Conservation (phyloP, 2,329 filamentous ascomycete species). For the Ceratocystis colombiana region DNA sequence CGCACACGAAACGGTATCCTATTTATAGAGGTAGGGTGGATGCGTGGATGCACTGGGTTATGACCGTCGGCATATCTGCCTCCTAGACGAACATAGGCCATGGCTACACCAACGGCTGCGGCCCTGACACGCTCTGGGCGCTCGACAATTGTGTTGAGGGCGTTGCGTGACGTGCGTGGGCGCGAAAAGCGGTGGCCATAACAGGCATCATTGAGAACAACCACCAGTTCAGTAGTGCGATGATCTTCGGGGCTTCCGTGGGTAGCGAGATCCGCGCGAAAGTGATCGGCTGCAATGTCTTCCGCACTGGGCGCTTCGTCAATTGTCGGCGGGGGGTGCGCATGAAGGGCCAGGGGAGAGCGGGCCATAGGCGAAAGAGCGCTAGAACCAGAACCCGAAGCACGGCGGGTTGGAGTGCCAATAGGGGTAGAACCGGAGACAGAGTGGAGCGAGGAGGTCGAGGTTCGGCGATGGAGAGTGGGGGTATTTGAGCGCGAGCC, state of each 20-base stretch:
- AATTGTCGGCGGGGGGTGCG: conserved; percentile 29
- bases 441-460: conserved; percentile 47
- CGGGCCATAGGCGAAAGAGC: conserved; percentile 38
- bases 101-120: conserved; percentile 66
- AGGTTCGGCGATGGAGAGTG: conserved; percentile 46
- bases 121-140: conserved; percentile 84
- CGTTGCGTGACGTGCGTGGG: conserved; percentile 61
- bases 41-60: conserved; percentile 55
- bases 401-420: conserved; percentile 18
- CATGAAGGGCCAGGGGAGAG: conserved; percentile 31
- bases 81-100: conserved; percentile 84
- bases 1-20: conserved; percentile 71
- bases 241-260: conserved; percentile 44
- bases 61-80: conserved; percentile 63
- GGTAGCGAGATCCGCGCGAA: conserved; percentile 56
- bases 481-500: conserved; percentile 42
- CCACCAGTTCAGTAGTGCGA: conserved; percentile 53
- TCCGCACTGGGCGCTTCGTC: conserved; percentile 39
- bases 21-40: conserved; percentile 45
- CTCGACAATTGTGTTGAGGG: conserved; percentile 77
- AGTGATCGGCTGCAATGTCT: conserved; percentile 56
- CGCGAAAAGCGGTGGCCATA: conserved; percentile 89
- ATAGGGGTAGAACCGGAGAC: conserved; percentile 32
- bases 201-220: conserved; percentile 84
- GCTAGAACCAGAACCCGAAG: conserved; percentile 35